Percentiles rank a stretch among this genome's conserved stretches.
These are phyloP conservation scores for Tetraselmis striata DNA, from an alignment of 139 green algal species.

Conservation along the genomic window DNA sequence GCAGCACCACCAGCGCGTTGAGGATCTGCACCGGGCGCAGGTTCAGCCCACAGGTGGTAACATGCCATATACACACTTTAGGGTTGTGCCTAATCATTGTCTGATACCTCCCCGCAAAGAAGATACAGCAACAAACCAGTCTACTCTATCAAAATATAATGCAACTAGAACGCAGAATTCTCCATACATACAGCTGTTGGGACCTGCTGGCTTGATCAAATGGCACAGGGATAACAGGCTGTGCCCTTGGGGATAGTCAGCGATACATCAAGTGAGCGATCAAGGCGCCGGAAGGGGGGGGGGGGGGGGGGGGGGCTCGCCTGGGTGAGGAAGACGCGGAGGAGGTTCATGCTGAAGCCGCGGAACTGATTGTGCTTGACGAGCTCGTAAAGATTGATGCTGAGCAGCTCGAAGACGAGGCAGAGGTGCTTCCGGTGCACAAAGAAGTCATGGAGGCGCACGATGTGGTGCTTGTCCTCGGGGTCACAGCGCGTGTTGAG, in stretches of 20 bases:
- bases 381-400: constrained; percentile 96
- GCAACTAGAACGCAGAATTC: no score
- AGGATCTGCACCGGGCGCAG: constrained; percentile 84
- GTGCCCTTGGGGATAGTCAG: no score
- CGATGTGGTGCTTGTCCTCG: constrained; percentile 78
- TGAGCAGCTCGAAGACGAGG: constrained; percentile 95
- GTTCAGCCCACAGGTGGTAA: no score
- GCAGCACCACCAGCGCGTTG: constrained; percentile 72
- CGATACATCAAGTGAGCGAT: no score
- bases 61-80: no score
- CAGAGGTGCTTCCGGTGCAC: constrained; percentile 87
- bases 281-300: background rate
- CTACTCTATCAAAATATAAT: no score
- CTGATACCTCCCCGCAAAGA: no score
- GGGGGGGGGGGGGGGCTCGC: constrained; percentile 12
- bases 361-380: constrained; percentile 89
- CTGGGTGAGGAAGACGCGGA: constrained; percentile 76
- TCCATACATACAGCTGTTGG: no score
- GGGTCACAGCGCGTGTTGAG: constrained; percentile 82
- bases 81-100: no score
- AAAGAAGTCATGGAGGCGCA: constrained; percentile 92
- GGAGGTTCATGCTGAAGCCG: constrained; percentile 79
- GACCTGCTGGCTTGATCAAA: no score
- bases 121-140: no score
- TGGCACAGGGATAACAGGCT: no score